These are phyloP conservation scores for Leptographium wingfieldii DNA, from an alignment of 2,329 filamentous ascomycete genomes.

Conservation along the genomic window DNA sequence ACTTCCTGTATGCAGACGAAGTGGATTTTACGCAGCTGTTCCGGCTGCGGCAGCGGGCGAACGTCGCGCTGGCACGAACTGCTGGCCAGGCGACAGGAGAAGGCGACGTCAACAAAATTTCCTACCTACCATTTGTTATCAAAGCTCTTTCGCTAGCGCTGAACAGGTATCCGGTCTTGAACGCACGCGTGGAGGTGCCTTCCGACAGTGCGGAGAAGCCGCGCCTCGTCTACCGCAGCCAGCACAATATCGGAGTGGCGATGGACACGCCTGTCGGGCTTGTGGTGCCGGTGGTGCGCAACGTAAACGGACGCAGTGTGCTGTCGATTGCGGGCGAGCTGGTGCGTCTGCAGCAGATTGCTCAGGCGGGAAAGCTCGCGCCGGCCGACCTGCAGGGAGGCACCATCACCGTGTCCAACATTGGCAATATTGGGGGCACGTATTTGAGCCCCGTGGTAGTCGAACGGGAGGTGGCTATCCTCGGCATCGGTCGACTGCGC, in stretches of 20 bases:
- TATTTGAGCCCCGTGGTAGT: slow-evolving; percentile 88
- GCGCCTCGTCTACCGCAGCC: slow-evolving; percentile 60
- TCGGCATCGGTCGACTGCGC: slow-evolving; percentile 74
- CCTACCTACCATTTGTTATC: slow-evolving; percentile 87
- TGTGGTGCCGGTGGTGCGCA: slow-evolving; percentile 80
- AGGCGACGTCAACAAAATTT: slow-evolving; percentile 44
- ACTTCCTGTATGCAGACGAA: slow-evolving; percentile 91
- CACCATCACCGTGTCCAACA: slow-evolving; percentile 93
- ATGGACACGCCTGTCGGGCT: slow-evolving; percentile 88
- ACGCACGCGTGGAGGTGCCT: slow-evolving; percentile 61
- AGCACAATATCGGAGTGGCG: slow-evolving; percentile 91
- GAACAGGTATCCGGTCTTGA: slow-evolving; percentile 71
- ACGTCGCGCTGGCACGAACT: slow-evolving; percentile 38
- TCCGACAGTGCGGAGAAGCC: slow-evolving; percentile 44
- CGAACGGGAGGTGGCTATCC: slow-evolving; percentile 78
- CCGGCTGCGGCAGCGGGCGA: slow-evolving; percentile 60
- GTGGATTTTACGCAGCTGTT: slow-evolving; percentile 69
- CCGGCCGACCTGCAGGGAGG: slow-evolving; percentile 68
- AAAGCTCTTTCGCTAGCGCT: slow-evolving; percentile 87
- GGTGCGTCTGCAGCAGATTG: slow-evolving; percentile 57
- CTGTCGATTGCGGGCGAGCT: slow-evolving; percentile 68
- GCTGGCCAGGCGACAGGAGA: neutral
- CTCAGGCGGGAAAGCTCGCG: slow-evolving; percentile 60
- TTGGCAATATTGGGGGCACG: slow-evolving; percentile 86
- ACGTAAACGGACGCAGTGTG: slow-evolving; percentile 68